phyloP scores from a whole-genome alignment of 2,329 filamentous ascomycete genomes.

The Fusarium pseudograminearum region DNA sequence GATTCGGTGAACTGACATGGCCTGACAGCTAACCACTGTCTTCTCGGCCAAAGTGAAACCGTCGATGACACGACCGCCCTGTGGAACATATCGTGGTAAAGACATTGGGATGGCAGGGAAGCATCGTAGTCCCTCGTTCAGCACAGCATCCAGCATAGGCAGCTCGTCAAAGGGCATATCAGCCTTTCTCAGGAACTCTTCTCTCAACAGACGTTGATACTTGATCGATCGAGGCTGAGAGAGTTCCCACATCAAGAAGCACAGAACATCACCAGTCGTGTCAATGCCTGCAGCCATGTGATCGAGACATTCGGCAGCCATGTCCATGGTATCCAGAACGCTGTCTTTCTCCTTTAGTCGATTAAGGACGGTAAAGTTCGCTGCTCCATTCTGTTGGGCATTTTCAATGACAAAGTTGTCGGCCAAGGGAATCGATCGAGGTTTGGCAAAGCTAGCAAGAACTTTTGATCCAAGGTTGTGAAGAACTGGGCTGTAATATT shows the following conservation, averaged over 20 bases:
- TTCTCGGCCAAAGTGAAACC: slow-evolving; percentile 65
- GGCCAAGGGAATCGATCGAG: slow-evolving; percentile 69
- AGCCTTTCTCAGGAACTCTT: slow-evolving; percentile 62
- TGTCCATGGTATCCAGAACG: slow-evolving; percentile 64
- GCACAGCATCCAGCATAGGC: slow-evolving; percentile 71
- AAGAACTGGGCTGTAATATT: slow-evolving; percentile 67
- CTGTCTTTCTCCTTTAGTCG: slow-evolving; percentile 66
- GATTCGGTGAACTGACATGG: slow-evolving; percentile 70
- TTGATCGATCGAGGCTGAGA: slow-evolving; percentile 67
- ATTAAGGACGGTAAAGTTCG: slow-evolving; percentile 68
- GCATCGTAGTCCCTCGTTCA: slow-evolving; percentile 71
- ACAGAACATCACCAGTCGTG: slow-evolving; percentile 76
- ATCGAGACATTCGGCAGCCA: slow-evolving; percentile 76
- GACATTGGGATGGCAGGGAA: slow-evolving; percentile 76
- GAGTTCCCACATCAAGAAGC: slow-evolving; percentile 78
- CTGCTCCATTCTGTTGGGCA: slow-evolving; percentile 59
- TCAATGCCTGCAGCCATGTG: slow-evolving; percentile 80
- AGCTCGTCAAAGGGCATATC: slow-evolving; percentile 61
- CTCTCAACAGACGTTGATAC: slow-evolving; percentile 64
- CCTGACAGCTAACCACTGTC: slow-evolving; percentile 71
- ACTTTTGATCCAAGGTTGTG: slow-evolving; percentile 61
- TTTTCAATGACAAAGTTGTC: slow-evolving; percentile 69
- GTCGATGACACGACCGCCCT: slow-evolving; percentile 66
- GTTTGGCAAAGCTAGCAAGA: slow-evolving; percentile 63
- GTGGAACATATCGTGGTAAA: slow-evolving; percentile 69